These are phyloP conservation scores for Debaryomyces castellii DNA, from an alignment of 805 yeast genomes.

Conservation along the genomic window DNA sequence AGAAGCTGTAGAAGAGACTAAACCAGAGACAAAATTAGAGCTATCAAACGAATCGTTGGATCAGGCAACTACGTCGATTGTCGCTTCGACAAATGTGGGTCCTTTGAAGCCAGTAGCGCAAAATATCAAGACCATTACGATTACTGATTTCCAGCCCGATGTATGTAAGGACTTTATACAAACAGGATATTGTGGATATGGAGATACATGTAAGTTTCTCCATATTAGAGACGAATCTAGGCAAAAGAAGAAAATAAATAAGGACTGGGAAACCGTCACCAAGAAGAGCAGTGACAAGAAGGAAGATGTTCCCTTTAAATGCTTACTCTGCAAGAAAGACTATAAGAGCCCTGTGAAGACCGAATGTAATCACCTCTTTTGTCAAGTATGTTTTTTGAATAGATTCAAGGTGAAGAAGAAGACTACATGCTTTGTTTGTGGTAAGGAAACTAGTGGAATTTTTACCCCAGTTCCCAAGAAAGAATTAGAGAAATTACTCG, in stretches of 20 bases:
- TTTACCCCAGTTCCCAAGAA: conserved; percentile 52
- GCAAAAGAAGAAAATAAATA: conserved; percentile 61
- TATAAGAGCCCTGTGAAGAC: conserved; percentile 60
- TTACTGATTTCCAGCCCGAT: conserved; percentile 87
- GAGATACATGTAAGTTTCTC: conserved; percentile 92
- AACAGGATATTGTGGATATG: conserved; percentile 96
- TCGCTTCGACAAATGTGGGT: conserved; percentile 2
- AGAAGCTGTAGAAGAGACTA: neutral
- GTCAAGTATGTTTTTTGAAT: conserved; percentile 57
- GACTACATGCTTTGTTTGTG: conserved; percentile 56
- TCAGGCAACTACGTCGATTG: conserved; percentile 1
- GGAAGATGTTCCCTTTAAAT: conserved; percentile 52
- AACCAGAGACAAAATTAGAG: neutral
- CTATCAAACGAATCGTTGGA: conserved; percentile 2
- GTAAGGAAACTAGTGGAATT: conserved; percentile 58
- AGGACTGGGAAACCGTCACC: conserved; percentile 65
- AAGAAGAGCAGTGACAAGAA: conserved; percentile 5
- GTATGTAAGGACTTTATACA: conserved; percentile 88
- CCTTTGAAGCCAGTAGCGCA: conserved; percentile 30
- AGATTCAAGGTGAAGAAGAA: conserved; percentile 40
- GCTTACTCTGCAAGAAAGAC: conserved; percentile 58
- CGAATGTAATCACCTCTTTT: conserved; percentile 61
- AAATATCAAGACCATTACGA: conserved; percentile 60
- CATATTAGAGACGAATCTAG: conserved; percentile 86
- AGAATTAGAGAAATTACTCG: conserved; percentile 14